Base-by-base conservation (phyloP, 2,329 filamentous ascomycete species). In the Torrubiella hemipterigena region DNA sequence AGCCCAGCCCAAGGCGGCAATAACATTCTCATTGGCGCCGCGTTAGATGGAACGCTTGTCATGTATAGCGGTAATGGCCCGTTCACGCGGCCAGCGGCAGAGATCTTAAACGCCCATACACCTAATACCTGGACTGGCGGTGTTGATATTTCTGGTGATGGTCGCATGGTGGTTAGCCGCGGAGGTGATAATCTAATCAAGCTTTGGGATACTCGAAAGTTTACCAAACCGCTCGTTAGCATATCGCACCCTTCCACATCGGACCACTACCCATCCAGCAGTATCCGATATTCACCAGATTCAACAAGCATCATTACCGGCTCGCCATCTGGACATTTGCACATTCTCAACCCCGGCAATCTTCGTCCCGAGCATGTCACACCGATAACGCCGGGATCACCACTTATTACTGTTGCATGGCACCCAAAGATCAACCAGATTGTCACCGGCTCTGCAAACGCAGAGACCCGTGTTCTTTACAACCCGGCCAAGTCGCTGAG, bases 361-460 rank as follows among this genome's bases (percentile, higher is more conserved):
- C 66, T 98, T 34, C 77, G 72, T 35, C 69, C 87, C 2, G 87
- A 95, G 50, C 73, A 85, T 18, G 76, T 89, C 34, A 93, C 89
- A 3, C 80, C 84, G 4, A 75, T 98, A n/a, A 95, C 89, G 0
- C 79, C 85, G 1, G 81, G 80, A 11, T 82, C 77, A 6, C 73
- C 89, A 1, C 61, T 98, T 7, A 82, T 96, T 38, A 77, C 78
- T 3, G 84, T 93, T 17, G 65, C 82, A 39, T 98, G 91, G 91
- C 89, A 98, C 48, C 69, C 81, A 14, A 93, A 86, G 55, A 75
- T 98, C 49, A 96, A 98, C 52, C 91, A 98, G 50, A 94, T 98
- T 47, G 58, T 96, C 40, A 93, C 89, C 7, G 89, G 87, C 36
- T 95, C 89, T 27, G 85, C 85, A 31, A 94, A 95, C 48, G 77